Evolutionary conservation across 179 eudicot species (phyloP).

Genomic region (Dionaea muscipula): DNA sequence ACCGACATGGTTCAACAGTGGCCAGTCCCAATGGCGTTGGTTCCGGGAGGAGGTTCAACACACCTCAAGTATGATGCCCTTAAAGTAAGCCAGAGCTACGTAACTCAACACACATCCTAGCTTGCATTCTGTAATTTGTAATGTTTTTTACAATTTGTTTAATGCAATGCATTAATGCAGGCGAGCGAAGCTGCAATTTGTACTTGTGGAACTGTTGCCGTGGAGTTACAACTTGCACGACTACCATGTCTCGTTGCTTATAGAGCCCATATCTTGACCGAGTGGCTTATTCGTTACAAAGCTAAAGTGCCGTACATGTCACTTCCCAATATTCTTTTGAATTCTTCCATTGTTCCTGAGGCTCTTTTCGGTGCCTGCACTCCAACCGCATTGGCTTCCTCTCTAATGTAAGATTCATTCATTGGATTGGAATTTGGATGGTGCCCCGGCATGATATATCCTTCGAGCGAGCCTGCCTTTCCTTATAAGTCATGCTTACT

Average conservation of each 20-base stretch:
- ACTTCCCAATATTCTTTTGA: slow-evolving; percentile 70
- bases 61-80: slow-evolving; percentile 52
- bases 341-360: slow-evolving; percentile 72
- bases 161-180: slow-evolving; percentile 20
- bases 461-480: too few species aligned
- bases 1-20: slow-evolving; percentile 27
- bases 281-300: slow-evolving; percentile 60
- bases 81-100: slow-evolving; percentile 32
- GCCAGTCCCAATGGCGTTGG: slow-evolving; percentile 41
- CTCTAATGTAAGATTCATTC: slow-evolving; percentile 40
- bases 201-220: slow-evolving; percentile 81
- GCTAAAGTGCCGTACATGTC: slow-evolving; percentile 73
- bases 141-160: too few species aligned
- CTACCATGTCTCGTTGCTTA: slow-evolving; percentile 83
- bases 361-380: slow-evolving; percentile 66
- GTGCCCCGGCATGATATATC: neutral
- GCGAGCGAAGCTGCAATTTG: slow-evolving; percentile 72
- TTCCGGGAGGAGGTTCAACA: slow-evolving; percentile 63
- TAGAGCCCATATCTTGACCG: slow-evolving; percentile 84
- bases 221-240: slow-evolving; percentile 82
- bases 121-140: too few species aligned
- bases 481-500: too few species aligned
- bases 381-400: slow-evolving; percentile 46
- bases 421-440: neutral
- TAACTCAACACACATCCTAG: too few species aligned